Evolutionary conservation across 768 basidiomycete genomes (phyloP), one percentile per base, ranked within the genome.

Genomic region (Podaxis pistillaris): DNA sequence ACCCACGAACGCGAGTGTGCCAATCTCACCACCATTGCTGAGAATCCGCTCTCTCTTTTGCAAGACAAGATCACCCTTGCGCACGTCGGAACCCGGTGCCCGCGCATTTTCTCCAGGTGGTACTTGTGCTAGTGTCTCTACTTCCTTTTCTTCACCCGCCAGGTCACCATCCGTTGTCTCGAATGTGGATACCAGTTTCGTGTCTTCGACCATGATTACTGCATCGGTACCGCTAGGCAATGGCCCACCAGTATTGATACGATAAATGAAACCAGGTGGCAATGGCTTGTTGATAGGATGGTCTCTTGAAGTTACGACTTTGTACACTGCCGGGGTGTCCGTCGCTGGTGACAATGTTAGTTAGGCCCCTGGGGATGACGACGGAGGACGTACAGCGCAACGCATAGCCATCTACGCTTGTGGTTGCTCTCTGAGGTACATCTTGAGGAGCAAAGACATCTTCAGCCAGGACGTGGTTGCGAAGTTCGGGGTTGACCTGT

Each of bases 141-240:
- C 86, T 64, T 86, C 82, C 26, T 79, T 77, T 72, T 96, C 93
- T 69, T 95, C 93, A 2, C 78, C 75, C 63, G 81, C 76, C 22
- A 63, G 17, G 37, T 72, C 66, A 17, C 76, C 75, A 19, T 76
- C 71, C 2, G 69, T 67, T 33, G 78, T 77, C 53, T 75, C 72
- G 58, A 74, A 64, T 1, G 83, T 82, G 2, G 85, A 84, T n/a
- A 86, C 78, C 6, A 96, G 79, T 61, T 84, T 83, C 0, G 94
- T 96, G 71, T 96, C 94, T 74, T 96, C 94, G 19, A 96, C 94
- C 93, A 95, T 96, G 72, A 96, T 87, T 2, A 94, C 88, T 0
- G 91, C 77, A 69, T 95, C 88, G 6, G 88, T 73, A 4, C 90
- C 93, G 0, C 74, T 71, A 1, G 94, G 94, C 2, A 96, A 76